Evolutionary conservation across 352 stramenopile genomes (phyloP), one percentile per base, ranked within the genome.

Genomic region (Globisporangium nagaii): DNA sequence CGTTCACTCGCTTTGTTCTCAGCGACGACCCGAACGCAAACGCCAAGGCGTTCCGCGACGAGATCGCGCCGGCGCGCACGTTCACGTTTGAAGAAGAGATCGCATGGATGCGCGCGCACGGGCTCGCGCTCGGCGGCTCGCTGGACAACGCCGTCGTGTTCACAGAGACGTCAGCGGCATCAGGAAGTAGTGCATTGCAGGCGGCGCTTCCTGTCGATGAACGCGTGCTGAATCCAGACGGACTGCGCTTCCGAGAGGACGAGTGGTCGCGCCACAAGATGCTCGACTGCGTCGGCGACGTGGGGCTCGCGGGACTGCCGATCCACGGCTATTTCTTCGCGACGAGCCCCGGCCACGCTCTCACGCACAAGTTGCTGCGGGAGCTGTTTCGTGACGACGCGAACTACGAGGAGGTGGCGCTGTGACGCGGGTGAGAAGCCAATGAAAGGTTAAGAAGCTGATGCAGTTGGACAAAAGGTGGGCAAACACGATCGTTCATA

Each of bases 41-140:
- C 1, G 19, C 69, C 9, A 20, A 39, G 1, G 27, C 48, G 0
- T 88, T 88, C 45, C 41, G 62, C 1, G 28, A 54, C 0, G 34
- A 78, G 2, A 63, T 89, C 25, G 80, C 78, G 17, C 49, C 72
- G 3, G 74, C 78, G 15, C 70, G 75, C 6, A 91, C 78, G 6
- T 88, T 91, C 60, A 88, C 80, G 39, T 88, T 91, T 47, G 68
- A 85, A 59, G 70, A 88, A 7, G 75, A 88, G 56, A 75, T 89
- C 48, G 65, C 60, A 43, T 80, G 68, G 72, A 76, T 89, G 68
- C 80, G 63, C 28, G 41, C 63, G 1, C 66, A 77, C 37, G 66
- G 69, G 10, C 62, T 91, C 49, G 80, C 76, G 46, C 64, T 62
- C 11, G 80, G 78, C 3, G 78, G 80, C 1, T 85, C 75, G 12